These are phyloP conservation scores for Colletotrichum sp. DNA, from an alignment of 2,329 filamentous ascomycete species.

Conservation along the genomic window DNA sequence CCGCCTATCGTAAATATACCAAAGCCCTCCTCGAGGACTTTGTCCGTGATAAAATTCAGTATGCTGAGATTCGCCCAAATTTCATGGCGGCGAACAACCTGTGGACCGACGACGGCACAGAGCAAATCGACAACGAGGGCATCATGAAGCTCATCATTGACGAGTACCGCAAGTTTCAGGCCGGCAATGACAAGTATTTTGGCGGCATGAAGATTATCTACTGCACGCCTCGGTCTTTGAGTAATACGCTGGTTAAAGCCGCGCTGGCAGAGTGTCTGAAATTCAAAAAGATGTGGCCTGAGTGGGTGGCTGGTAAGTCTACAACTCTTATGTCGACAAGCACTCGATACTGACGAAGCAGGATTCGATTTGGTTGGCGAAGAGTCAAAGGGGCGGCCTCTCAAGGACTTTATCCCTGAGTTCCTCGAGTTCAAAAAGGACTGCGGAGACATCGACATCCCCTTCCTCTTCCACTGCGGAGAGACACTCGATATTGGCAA, in stretches of 20 bases:
- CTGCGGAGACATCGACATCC: constrained; percentile 64
- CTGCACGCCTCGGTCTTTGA: constrained; percentile 70
- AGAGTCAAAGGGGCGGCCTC: constrained; percentile 65
- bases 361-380: constrained; percentile 76
- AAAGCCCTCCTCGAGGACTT: constrained; percentile 64
- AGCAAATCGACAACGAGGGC: constrained; percentile 56
- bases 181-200: constrained; percentile 48
- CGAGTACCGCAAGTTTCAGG: constrained; percentile 55
- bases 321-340: neutral
- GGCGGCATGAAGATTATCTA: constrained; percentile 75
- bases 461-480: constrained; percentile 79
- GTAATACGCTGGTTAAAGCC: constrained; percentile 46
- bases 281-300: constrained; percentile 61
- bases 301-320: constrained; percentile 68
- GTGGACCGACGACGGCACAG: constrained; percentile 60
- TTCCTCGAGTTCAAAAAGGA: constrained; percentile 60
- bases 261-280: constrained; percentile 66
- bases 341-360: constrained; percentile 28
- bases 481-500: constrained; percentile 73
- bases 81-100: constrained; percentile 69
- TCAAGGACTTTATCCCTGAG: constrained; percentile 59
- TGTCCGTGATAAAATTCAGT: constrained; percentile 69
- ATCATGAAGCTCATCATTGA: constrained; percentile 67
- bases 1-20: constrained; percentile 67
- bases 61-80: constrained; percentile 74